Percentiles rank a stretch among this genome's conserved stretches.
Evolutionary conservation across 345 rosid genomes (phyloP).

Genomic region (Turritis glabra): DNA sequence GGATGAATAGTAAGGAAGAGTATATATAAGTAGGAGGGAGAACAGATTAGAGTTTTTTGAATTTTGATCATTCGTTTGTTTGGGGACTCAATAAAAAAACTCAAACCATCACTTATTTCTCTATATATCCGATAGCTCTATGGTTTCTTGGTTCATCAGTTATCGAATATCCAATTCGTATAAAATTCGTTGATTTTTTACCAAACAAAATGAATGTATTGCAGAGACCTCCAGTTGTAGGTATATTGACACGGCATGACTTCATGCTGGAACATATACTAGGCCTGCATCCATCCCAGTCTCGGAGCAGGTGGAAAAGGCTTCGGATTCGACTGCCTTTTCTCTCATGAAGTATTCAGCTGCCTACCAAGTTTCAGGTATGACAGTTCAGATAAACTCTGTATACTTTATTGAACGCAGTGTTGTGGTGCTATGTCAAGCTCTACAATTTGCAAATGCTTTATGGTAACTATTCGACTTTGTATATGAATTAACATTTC

Average conservation of each 20-base stretch:
- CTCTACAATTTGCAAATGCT: not conserved
- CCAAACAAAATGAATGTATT: not conserved
- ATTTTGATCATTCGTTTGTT: not conserved
- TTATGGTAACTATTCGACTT: not conserved
- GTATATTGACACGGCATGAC: constrained; percentile 87
- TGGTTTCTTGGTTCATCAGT: not conserved
- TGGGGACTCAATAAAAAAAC: not conserved
- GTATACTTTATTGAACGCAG: not conserved
- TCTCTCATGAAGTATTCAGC: constrained; percentile 10
- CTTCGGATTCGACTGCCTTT: constrained; percentile 57
- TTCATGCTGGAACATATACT: constrained; percentile 89
- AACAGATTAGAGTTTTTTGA: not conserved
- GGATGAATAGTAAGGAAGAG: not conserved
- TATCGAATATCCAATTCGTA: not conserved
- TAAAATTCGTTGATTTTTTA: not conserved
- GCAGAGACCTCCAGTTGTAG: constrained; percentile 82
- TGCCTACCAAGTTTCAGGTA: not conserved
- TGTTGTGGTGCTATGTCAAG: not conserved
- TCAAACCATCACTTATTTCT: constrained; percentile 1
- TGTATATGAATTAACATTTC: not conserved
- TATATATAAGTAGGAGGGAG: not conserved
- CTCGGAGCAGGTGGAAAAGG: constrained; percentile 71
- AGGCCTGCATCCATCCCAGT: constrained; percentile 63
- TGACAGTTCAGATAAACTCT: not conserved
- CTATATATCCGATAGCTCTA: not conserved